Conservation (phyloP, 805 yeast genomes). For the Grigorovia jiainica region DNA sequence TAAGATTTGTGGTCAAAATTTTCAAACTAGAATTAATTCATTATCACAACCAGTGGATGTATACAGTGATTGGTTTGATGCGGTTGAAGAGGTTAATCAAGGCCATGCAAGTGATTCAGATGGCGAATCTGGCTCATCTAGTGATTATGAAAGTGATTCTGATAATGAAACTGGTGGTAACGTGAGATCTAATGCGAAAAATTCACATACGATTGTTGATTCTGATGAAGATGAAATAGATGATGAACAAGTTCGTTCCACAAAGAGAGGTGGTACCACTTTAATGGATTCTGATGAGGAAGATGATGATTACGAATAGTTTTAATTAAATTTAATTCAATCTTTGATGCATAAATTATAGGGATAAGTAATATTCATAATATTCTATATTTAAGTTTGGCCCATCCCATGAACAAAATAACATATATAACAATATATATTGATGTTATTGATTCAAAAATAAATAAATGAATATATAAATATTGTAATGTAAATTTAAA, state of each 20-base stretch:
- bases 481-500: too few relatives aligned
- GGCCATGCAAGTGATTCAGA: slow-evolving; percentile 30
- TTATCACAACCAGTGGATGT: slow-evolving; percentile 85
- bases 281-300: slow-evolving; percentile 14
- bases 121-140: slow-evolving; percentile 21
- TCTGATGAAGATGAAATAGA: slow-evolving; percentile 9
- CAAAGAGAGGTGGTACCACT: slow-evolving; percentile 1
- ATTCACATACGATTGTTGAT: slow-evolving; percentile 4
- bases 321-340: neutral
- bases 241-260: slow-evolving; percentile 10
- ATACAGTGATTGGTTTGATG: slow-evolving; percentile 97
- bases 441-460: too few relatives aligned
- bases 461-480: too few relatives aligned
- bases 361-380: too few relatives aligned
- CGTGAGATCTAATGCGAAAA: neutral
- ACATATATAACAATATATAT: too few relatives aligned
- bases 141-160: slow-evolving; percentile 31
- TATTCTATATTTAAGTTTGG: too few relatives aligned
- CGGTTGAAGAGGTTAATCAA: slow-evolving; percentile 59
- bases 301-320: slow-evolving; percentile 9
- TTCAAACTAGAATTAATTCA: slow-evolving; percentile 77
- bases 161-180: slow-evolving; percentile 20
- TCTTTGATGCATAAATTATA: neutral
- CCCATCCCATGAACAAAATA: too few relatives aligned
- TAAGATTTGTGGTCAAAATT: slow-evolving; percentile 88